Evolutionary conservation across 164 flowering plant species (phyloP), one percentile per base, ranked within the genome.

Genomic region (Vitis labrusca): DNA sequence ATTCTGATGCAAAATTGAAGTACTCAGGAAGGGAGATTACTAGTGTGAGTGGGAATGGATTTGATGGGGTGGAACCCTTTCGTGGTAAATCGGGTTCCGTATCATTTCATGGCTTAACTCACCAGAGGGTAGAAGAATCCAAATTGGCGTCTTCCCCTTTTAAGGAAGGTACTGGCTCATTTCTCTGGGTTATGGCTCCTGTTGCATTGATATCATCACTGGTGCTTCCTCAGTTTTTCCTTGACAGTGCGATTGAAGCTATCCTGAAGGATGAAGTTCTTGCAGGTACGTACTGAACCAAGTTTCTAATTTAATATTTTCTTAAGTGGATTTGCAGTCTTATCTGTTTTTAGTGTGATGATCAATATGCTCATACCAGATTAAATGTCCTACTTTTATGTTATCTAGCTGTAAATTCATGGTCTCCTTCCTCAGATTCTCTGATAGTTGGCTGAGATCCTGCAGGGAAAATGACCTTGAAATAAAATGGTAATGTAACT

Each of bases 71-170:
- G 9, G 97, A 89, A 74, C 86, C 88, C 0, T 84, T 86, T 69
- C 79, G 84, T 49, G 98, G 98, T 2, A 94, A 91, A 81, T 68
- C 95, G 1, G 97, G 95, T 60, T 85, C 91, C 8, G 83, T 92
- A 80, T 92, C 98, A 0, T 94, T 94, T 70, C 60, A 59, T 66
- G 97, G 94, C 2, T 55, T 88, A 70, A 88, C 91, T 72, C 86
- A 91, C 68, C 91, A 94, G 65, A 65, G 70, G 17, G 73, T 89
- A 14, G 97, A 92, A 68, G 91, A 89, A 76, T 61, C 85, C 67
- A 84, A 79, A 70, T 71, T 86, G 78, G 79, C 65, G 11, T 92
- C 95, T 6, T 78, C 94, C 1, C 92, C 97, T 54, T 88, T 87
- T 60, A 78, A 84, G 60, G 87, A 83, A 64, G 85, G 79, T 2